Evolutionary conservation across 768 basidiomycete species (phyloP).

Genomic region (Agrocybe praecox): DNA sequence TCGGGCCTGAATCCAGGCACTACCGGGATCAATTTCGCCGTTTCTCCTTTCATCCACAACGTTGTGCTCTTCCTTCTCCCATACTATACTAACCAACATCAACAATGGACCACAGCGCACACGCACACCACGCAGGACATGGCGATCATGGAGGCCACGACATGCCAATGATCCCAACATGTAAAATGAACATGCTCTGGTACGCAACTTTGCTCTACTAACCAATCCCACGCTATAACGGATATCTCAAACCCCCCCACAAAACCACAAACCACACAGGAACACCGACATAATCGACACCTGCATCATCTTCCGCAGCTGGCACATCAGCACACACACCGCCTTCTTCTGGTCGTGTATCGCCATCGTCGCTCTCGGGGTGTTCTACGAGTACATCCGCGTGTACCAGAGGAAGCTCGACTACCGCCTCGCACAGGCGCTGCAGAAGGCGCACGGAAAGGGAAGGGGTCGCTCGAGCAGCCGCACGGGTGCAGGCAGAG

Average conservation of each 20-base stretch:
- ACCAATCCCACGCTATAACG: no score
- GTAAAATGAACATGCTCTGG: slow-evolving; percentile 87
- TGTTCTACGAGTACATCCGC: slow-evolving; percentile 83
- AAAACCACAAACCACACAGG: slow-evolving; percentile 34
- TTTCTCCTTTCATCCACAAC: not conserved
- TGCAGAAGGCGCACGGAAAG: slow-evolving; percentile 55
- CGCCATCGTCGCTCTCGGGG: slow-evolving; percentile 64
- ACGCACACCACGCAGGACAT: slow-evolving; percentile 15
- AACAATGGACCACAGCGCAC: slow-evolving; percentile 44
- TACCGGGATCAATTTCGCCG: not conserved
- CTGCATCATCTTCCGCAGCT: slow-evolving; percentile 78
- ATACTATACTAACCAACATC: not conserved
- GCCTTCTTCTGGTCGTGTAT: slow-evolving; percentile 68
- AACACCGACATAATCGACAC: slow-evolving; percentile 81
- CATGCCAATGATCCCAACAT: slow-evolving; percentile 48
- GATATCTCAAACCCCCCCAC: not conserved
- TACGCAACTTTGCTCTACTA: slow-evolving; percentile 25
- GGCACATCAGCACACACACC: slow-evolving; percentile 67
- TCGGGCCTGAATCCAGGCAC: not conserved
- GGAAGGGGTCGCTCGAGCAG: slow-evolving; percentile 29
- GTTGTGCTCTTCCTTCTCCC: not conserved
- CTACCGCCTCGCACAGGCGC: slow-evolving; percentile 49
- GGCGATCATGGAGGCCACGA: slow-evolving; percentile 37
- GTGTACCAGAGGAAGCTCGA: slow-evolving; percentile 64
- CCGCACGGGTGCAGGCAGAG: slow-evolving; percentile 24